Evolutionary conservation across 768 basidiomycete genomes (phyloP).

Genomic region (Hysterangium stoloniferum): DNA sequence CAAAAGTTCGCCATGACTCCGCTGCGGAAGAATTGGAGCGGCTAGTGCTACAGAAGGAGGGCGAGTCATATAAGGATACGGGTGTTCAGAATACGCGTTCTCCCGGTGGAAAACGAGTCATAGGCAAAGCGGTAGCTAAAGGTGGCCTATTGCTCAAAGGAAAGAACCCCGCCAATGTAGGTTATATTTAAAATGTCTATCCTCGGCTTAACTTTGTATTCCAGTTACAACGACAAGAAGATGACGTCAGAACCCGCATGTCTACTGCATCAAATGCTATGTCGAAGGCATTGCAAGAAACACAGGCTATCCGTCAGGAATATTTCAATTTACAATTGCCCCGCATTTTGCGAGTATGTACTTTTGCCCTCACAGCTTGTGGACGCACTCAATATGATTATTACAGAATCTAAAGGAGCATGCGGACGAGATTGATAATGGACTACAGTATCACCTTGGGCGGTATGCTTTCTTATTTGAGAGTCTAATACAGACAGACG

Average conservation of each 20-base stretch:
- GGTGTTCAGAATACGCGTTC: conserved; percentile 50
- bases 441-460: conserved; percentile 95
- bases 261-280: conserved; percentile 83
- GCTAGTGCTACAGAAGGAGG: conserved; percentile 88
- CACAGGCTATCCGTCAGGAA: conserved; percentile 87
- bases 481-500: conserved; percentile 83
- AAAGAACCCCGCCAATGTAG: conserved; percentile 83
- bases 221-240: conserved; percentile 87
- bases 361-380: not conserved
- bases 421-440: conserved; percentile 91
- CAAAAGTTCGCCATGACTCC: conserved; percentile 76
- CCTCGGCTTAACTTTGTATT: conserved; percentile 6
- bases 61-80: conserved; percentile 83
- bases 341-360: conserved; percentile 78
- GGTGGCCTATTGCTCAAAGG: conserved; percentile 86
- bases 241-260: conserved; percentile 83
- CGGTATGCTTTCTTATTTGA: conserved; percentile 94
- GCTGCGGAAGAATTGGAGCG: conserved; percentile 94
- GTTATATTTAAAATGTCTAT: conserved; percentile 15
- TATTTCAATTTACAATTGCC: conserved; percentile 98
- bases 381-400: not conserved
- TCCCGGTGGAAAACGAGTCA: conserved; percentile 67
- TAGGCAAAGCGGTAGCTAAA: conserved; percentile 89
- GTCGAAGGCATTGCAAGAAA: conserved; percentile 83
- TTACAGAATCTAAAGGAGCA: conserved; percentile 84